Evolutionary conservation across 352 stramenopile species (phyloP).

Genomic region (Globisporangium orthogonon): DNA sequence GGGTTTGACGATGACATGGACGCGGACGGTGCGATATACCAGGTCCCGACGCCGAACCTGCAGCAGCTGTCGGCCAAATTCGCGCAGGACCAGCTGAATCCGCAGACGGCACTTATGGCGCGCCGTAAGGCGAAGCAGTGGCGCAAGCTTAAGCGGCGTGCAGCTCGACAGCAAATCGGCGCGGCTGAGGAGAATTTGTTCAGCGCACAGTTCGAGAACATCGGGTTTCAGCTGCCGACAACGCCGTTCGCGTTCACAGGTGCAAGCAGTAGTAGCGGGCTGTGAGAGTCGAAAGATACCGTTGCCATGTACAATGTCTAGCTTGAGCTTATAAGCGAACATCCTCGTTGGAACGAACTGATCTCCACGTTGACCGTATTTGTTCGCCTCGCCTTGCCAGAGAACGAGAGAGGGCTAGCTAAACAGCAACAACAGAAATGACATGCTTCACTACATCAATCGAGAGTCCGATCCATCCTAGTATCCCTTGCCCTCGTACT

Average conservation of each 20-base stretch:
- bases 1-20: slow-evolving; percentile 24
- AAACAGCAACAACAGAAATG: too few species aligned
- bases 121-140: slow-evolving; percentile 65
- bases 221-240: slow-evolving; percentile 29
- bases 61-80: slow-evolving; percentile 51
- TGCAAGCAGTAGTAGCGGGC: slow-evolving; percentile 1
- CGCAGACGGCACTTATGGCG: slow-evolving; percentile 42
- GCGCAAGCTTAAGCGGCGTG: slow-evolving; percentile 71
- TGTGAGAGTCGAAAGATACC: neutral
- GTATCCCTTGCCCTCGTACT: slow-evolving; percentile 47
- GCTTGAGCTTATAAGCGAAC: too few species aligned
- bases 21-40: slow-evolving; percentile 14
- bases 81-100: slow-evolving; percentile 48
- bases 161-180: slow-evolving; percentile 53
- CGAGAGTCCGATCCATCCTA: too few species aligned
- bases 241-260: slow-evolving; percentile 10
- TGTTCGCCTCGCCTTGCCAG: too few species aligned
- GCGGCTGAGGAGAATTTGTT: slow-evolving; percentile 42
- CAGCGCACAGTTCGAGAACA: slow-evolving; percentile 50
- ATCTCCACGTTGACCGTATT: too few species aligned
- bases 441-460: too few species aligned
- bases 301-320: slow-evolving; percentile 2
- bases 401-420: too few species aligned
- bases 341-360: too few species aligned
- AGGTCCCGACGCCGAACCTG: slow-evolving; percentile 18